Evolutionary conservation across 2,329 filamentous ascomycete species (phyloP).

Genomic region (Zopfia rhizophila): DNA sequence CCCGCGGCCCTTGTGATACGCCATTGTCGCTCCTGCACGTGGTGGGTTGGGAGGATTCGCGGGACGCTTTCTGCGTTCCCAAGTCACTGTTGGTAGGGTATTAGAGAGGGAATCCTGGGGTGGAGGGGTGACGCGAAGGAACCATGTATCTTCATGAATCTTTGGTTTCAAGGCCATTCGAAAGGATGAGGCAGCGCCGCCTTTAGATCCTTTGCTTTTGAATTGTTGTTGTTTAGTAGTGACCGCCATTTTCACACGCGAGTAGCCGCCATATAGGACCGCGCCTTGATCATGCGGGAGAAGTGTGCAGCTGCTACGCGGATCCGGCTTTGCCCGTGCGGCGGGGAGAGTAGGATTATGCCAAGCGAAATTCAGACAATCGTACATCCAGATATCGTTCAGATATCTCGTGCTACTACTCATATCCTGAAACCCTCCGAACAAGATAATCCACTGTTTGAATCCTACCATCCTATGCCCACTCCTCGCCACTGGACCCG

Average conservation of each 20-base stretch:
- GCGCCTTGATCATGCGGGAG: slow-evolving; percentile 91
- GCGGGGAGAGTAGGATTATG: slow-evolving; percentile 78
- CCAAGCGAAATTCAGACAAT: slow-evolving; percentile 89
- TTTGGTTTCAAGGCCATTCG: slow-evolving; percentile 84
- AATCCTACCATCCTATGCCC: slow-evolving; percentile 96
- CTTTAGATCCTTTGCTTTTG: slow-evolving; percentile 46
- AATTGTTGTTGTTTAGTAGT: slow-evolving; percentile 71
- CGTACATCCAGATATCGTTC: slow-evolving; percentile 94
- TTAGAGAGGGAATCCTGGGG: slow-evolving; percentile 72
- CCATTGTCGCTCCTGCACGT: slow-evolving; percentile 91
- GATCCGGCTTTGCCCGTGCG: slow-evolving; percentile 86
- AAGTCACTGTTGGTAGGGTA: slow-evolving; percentile 78
- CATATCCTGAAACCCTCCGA: slow-evolving; percentile 97
- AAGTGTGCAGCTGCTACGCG: slow-evolving; percentile 90
- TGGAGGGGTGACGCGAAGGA: slow-evolving; percentile 81
- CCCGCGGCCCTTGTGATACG: slow-evolving; percentile 90
- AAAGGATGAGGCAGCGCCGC: slow-evolving; percentile 67
- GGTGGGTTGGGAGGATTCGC: slow-evolving; percentile 86
- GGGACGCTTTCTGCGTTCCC: slow-evolving; percentile 93
- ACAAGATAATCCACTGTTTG: slow-evolving; percentile 96
- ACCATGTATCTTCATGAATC: slow-evolving; percentile 96
- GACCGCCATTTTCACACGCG: slow-evolving; percentile 77
- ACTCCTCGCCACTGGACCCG: slow-evolving; percentile 83
- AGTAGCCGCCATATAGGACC: slow-evolving; percentile 93
- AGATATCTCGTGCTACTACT: slow-evolving; percentile 95